Evolutionary conservation across 805 yeast species (phyloP).

Genomic region (Candida endomychidarum): DNA sequence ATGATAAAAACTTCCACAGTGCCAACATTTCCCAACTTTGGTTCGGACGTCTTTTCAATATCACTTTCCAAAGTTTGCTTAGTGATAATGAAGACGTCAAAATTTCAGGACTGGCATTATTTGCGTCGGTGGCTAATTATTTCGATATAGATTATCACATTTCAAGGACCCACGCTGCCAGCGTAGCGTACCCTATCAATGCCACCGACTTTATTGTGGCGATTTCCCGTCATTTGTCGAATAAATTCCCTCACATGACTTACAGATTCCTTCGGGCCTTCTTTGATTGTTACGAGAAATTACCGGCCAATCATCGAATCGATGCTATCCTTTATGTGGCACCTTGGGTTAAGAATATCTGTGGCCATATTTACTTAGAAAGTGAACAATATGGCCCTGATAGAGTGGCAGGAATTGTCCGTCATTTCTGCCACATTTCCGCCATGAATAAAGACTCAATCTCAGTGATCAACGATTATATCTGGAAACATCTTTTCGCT

Average conservation of each 20-base stretch:
- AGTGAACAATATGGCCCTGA: conserved; percentile 62
- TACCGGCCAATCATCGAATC: conserved; percentile 34
- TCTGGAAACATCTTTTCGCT: conserved; percentile 67
- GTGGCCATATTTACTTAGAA: conserved; percentile 52
- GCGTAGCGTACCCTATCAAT: conserved; percentile 67
- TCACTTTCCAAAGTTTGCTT: conserved; percentile 68
- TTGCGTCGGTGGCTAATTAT: conserved; percentile 60
- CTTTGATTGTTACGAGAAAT: conserved; percentile 41
- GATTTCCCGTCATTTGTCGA: conserved; percentile 58
- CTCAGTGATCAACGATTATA: conserved; percentile 53
- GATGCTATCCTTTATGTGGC: conserved; percentile 53
- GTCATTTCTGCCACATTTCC: conserved; percentile 62
- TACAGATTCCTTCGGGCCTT: conserved; percentile 57
- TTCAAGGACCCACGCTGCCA: conserved; percentile 53
- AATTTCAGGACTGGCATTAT: conserved; percentile 59
- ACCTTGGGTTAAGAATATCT: conserved; percentile 75
- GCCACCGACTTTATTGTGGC: conserved; percentile 59
- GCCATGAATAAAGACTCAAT: conserved; percentile 48
- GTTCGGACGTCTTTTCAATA: conserved; percentile 62
- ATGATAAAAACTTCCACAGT: conserved; percentile 19
- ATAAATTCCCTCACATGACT: conserved; percentile 57
- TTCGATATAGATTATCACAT: conserved; percentile 63
- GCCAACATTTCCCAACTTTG: conserved; percentile 27
- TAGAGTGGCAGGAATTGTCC: conserved; percentile 56
- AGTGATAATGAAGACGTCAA: conserved; percentile 58